A percentile compares a stretch with the other conserved stretches of the same genome.
Evolutionary conservation across 495 filamentous ascomycete genomes (phyloP).

Genomic region (Neurospora tetrasperma): DNA sequence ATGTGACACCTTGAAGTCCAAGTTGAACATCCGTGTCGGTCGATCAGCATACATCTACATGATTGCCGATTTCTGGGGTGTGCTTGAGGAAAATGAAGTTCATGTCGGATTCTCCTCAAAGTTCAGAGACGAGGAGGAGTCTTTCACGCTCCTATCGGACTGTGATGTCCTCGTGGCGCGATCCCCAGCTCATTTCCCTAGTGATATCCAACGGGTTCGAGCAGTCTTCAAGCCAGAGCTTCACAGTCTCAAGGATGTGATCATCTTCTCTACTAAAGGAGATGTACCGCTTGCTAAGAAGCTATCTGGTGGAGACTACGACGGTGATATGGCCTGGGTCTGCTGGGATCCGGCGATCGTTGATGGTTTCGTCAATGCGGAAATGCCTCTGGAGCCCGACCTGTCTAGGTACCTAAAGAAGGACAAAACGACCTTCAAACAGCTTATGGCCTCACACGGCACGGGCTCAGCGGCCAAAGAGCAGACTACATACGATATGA

Average conservation of each 20-base stretch:
- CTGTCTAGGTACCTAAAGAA: constrained; percentile 48
- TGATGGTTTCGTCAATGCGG: constrained; percentile 60
- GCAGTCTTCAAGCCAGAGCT: constrained; percentile 55
- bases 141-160: constrained; percentile 51
- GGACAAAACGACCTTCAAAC: constrained; percentile 41
- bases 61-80: constrained; percentile 65
- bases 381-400: constrained; percentile 39
- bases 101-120: constrained; percentile 70
- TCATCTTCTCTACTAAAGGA: constrained; percentile 72
- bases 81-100: constrained; percentile 64
- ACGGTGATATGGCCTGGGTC: constrained; percentile 82
- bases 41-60: constrained; percentile 73
- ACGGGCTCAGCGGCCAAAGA: not conserved
- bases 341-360: constrained; percentile 82
- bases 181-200: constrained; percentile 66
- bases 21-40: constrained; percentile 60
- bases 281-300: constrained; percentile 61
- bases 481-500: constrained; percentile 30
- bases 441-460: constrained; percentile 24
- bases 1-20: constrained; percentile 46
- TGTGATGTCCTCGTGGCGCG: constrained; percentile 81
- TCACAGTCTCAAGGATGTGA: constrained; percentile 69
- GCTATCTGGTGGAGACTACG: constrained; percentile 89
- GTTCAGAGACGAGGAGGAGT: constrained; percentile 41
- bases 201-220: constrained; percentile 68